Evolutionary conservation across 1,139 yeast genomes (phyloP).

Genomic region (Magnusiomyces ingens): DNA sequence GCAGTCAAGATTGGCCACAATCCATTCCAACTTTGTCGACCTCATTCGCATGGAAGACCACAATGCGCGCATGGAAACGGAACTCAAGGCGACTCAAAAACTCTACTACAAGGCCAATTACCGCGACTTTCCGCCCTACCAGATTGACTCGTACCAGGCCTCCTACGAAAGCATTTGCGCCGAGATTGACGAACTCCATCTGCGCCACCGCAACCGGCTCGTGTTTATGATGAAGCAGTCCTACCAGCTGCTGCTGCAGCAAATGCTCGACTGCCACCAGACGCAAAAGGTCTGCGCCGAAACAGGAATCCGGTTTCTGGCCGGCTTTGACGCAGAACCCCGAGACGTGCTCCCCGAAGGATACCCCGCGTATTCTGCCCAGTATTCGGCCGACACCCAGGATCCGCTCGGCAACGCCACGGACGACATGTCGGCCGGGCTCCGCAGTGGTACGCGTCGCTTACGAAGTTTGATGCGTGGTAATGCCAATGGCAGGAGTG

Average conservation of each 20-base stretch:
- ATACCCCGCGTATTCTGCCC: background rate
- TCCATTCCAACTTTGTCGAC: conserved; percentile 12
- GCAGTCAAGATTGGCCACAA: conserved; percentile 7
- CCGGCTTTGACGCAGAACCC: conserved; percentile 15
- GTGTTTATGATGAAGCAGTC: conserved; percentile 14
- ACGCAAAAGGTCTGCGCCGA: conserved; percentile 13
- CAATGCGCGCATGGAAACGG: conserved; percentile 10
- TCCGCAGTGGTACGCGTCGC: too few species aligned
- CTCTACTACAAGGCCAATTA: conserved; percentile 14
- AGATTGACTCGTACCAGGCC: conserved; percentile 13
- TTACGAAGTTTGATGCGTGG: too few species aligned
- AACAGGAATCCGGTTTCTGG: conserved; percentile 11
- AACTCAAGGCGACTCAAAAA: conserved; percentile 15
- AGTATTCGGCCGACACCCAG: too few species aligned
- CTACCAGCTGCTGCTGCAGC: conserved; percentile 10
- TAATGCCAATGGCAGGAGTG: too few species aligned
- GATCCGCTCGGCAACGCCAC: too few species aligned
- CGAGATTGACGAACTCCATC: conserved; percentile 14
- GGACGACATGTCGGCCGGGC: too few species aligned
- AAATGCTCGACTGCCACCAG: conserved; percentile 14
- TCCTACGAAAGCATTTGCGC: conserved; percentile 12
- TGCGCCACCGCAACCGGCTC: conserved; percentile 14
- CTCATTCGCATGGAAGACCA: conserved; percentile 13
- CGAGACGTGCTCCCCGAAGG: conserved; percentile 11
- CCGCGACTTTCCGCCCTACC: conserved; percentile 14